Conservation (phyloP, 2,329 filamentous ascomycete genomes). For the Pyrenophora seminiperda region DNA sequence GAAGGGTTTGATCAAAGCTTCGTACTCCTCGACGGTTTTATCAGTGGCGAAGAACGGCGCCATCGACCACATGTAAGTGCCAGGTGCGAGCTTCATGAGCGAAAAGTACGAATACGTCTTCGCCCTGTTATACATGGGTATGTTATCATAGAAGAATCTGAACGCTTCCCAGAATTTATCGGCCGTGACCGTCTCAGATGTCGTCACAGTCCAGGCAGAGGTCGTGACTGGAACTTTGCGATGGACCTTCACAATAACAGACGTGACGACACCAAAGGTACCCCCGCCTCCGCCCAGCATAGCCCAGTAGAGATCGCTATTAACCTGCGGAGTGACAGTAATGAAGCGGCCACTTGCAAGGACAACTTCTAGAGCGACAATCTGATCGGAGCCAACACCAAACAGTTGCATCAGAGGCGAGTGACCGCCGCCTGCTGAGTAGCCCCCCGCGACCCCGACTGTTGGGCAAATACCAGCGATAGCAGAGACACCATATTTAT, state of each 20-base stretch:
- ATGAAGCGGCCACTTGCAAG: conserved; percentile 34
- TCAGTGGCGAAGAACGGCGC: conserved; percentile 36
- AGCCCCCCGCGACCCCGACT: conserved; percentile 57
- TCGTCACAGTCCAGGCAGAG: conserved; percentile 40
- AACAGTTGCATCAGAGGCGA: conserved; percentile 57
- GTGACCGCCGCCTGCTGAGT: conserved; percentile 58
- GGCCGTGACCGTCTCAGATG: conserved; percentile 34
- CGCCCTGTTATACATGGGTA: conserved; percentile 31
- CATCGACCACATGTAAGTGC: conserved; percentile 34
- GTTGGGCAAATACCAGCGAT: conserved; percentile 50
- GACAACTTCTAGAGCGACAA: conserved; percentile 45
- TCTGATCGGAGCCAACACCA: conserved; percentile 44
- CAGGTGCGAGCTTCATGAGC: conserved; percentile 30
- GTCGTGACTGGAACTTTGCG: conserved; percentile 38
- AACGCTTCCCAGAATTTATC: conserved; percentile 41
- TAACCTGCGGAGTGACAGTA: conserved; percentile 36
- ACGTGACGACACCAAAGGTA: conserved; percentile 44
- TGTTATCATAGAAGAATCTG: conserved; percentile 28
- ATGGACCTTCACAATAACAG: conserved; percentile 41
- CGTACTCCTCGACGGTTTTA: conserved; percentile 30
- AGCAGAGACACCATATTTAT: conserved; percentile 36
- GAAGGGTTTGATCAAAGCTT: conserved; percentile 32
- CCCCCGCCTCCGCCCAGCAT: conserved; percentile 47
- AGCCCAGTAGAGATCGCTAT: conserved; percentile 47
- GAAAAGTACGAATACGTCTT: conserved; percentile 39